A percentile compares a stretch with the other conserved stretches of the same genome.
Conservation (phyloP, 148 eudicot genomes). For the Mesembryanthemum crystallinum region DNA sequence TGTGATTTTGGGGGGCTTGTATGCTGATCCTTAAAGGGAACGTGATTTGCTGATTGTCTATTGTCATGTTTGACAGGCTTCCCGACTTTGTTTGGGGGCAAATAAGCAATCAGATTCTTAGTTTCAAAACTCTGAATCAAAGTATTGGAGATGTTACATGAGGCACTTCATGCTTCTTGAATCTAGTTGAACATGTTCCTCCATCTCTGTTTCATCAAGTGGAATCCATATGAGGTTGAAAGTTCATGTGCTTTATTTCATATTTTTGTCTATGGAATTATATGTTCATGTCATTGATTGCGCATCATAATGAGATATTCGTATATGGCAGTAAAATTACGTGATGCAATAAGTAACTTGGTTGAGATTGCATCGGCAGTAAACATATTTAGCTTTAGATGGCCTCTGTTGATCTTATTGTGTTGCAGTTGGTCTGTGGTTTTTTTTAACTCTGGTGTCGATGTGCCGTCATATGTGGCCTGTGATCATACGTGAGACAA, state of each 20-base stretch:
- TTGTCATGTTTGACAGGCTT: constrained; percentile 21
- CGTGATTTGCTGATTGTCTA: background rate
- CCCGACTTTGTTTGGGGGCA: constrained; percentile 23
- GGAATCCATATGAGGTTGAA: constrained; percentile 10
- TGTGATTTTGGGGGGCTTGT: background rate
- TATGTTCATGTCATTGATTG: background rate
- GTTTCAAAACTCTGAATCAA: constrained; percentile 2
- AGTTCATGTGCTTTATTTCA: background rate
- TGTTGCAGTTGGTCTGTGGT: background rate
- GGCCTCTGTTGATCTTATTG: background rate
- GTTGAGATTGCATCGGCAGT: background rate
- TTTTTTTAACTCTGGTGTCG: background rate
- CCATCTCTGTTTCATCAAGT: background rate
- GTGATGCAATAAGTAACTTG: background rate
- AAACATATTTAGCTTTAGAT: background rate
- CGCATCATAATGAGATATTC: background rate
- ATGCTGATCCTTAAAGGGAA: background rate
- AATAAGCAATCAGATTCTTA: constrained; percentile 6
- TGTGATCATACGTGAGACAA: background rate
- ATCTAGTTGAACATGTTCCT: background rate
- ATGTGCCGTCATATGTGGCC: background rate
- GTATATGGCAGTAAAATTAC: background rate
- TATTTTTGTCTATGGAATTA: background rate
- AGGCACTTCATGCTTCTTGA: background rate
- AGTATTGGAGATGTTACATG: background rate